phyloP scores from a whole-genome alignment of 805 yeast species.

The Metschnikowia drakensbergensis region DNA sequence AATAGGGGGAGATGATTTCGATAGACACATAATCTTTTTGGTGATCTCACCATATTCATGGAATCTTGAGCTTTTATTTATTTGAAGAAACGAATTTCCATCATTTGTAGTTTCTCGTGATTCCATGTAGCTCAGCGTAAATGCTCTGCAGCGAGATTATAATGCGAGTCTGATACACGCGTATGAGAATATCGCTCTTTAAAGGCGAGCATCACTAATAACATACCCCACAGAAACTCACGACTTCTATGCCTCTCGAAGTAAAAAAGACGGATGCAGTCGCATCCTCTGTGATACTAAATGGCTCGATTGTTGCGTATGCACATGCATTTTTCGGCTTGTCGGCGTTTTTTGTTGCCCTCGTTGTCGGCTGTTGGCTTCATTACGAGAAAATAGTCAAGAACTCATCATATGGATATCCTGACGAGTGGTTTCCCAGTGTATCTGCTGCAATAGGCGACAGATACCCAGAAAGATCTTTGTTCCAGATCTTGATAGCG shows the following conservation, averaged over 20 bases:
- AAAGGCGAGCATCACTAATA: not conserved
- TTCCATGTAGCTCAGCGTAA: too few species aligned
- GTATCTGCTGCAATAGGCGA: conserved; percentile 98
- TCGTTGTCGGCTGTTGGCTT: conserved; percentile 65
- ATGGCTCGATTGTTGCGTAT: conserved; percentile 63
- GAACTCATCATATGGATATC: conserved; percentile 84
- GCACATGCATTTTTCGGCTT: conserved; percentile 72
- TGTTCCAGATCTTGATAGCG: conserved; percentile 89
- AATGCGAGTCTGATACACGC: not conserved
- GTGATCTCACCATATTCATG: too few species aligned
- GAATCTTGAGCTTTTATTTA: too few species aligned
- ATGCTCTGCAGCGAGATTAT: too few species aligned
- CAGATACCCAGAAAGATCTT: conserved; percentile 89
- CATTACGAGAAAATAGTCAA: conserved; percentile 87
- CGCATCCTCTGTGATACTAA: conserved; percentile 31
- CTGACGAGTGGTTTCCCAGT: conserved; percentile 98
- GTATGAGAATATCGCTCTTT: not conserved
- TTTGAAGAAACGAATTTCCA: too few species aligned
- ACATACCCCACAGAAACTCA: not conserved
- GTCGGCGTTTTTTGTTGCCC: conserved; percentile 72
- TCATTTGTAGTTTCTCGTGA: too few species aligned
- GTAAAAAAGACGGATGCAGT: not conserved
- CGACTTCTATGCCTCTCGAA: not conserved
- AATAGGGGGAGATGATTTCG: too few species aligned
- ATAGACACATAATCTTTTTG: too few species aligned